Base-by-base conservation (phyloP, 768 basidiomycete species). In the Leucocoprinus leucothites region DNA sequence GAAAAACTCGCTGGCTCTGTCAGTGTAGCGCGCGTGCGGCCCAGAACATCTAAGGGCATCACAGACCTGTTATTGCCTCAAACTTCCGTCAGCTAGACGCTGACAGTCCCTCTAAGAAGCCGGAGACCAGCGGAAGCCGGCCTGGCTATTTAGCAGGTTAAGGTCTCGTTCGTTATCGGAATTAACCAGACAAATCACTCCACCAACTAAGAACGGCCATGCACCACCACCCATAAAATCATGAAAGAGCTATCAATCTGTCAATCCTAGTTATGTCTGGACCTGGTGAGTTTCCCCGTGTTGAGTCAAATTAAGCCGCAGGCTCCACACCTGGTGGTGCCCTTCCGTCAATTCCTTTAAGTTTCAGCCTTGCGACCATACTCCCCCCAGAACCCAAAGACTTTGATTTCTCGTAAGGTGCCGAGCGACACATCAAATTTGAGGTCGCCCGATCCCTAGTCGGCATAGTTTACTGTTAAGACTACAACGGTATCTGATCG, bases 181-280 rank as follows among this genome's bases (percentile, higher is more conserved):
- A 89, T 91, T 89, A 90, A 89, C 87, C 89, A 90, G 89, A 91
- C 89, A 90, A 90, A 89, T 90, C 89, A 89, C 87, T 90, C 86
- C 87, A 75, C 83, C 81, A 87, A 87, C 85, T 86, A 87, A 86
- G 85, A 87, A 87, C 81, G 83, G 85, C 86, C 85, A 87, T 87
- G 85, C 85, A 87, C 85, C 84, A 87, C 85, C 85, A 86, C 84
- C 85, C 84, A 86, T 82, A 81, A 81, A 84, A 84, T 85, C 83
- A 82, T 79, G 82, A 86, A 86, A 86, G 85, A 86, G 84, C 84
- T 85, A 84, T 85, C 84, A 84, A 83, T 84, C 82, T 85, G 82
- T 84, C 82, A 80, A 81, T 82, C 82, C 79, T 81, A 79, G 76
- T 83, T 77, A 81, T 84, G 82, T 85, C 80, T 81, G 82, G 83